phyloP scores from a whole-genome alignment of 2,329 filamentous ascomycete genomes.

The Lachnellula suecica region DNA sequence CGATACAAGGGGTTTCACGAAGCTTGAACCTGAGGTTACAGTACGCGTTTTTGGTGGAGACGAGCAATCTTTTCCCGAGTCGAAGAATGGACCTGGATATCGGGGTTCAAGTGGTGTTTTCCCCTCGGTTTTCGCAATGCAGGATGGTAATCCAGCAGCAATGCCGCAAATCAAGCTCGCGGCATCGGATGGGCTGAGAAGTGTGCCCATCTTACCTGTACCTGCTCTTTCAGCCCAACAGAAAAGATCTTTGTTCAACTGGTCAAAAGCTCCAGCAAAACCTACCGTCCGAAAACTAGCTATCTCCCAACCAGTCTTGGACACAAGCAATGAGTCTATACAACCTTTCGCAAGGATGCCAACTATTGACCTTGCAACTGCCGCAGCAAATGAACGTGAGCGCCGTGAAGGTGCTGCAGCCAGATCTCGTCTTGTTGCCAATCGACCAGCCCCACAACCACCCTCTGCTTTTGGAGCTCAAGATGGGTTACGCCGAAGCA shows the following conservation, averaged over 20 bases:
- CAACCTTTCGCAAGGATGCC: slow-evolving; percentile 29
- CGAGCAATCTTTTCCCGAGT: slow-evolving; percentile 1
- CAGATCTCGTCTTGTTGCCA: slow-evolving; percentile 23
- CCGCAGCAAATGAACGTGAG: slow-evolving; percentile 30
- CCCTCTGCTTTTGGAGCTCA: slow-evolving; percentile 16
- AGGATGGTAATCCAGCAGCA: slow-evolving; percentile 9
- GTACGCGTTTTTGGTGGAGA: slow-evolving; percentile 10
- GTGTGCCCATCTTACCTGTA: background rate
- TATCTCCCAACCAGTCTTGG: slow-evolving; percentile 31
- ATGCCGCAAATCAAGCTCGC: slow-evolving; percentile 18
- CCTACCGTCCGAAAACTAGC: slow-evolving; percentile 25
- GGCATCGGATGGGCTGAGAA: background rate
- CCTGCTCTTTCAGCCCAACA: slow-evolving; percentile 12
- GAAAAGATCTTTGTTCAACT: slow-evolving; percentile 26
- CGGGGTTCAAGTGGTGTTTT: slow-evolving; percentile 29
- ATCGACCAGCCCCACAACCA: slow-evolving; percentile 23
- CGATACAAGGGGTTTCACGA: slow-evolving; percentile 24
- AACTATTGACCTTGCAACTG: slow-evolving; percentile 33
- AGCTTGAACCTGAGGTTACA: slow-evolving; percentile 18
- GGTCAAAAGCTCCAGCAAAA: slow-evolving; percentile 23
- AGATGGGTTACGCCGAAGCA: slow-evolving; percentile 22
- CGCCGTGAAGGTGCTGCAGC: slow-evolving; percentile 26
- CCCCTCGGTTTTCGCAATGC: slow-evolving; percentile 15
- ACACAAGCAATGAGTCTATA: slow-evolving; percentile 9
- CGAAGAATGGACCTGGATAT: slow-evolving; percentile 24